These are phyloP conservation scores for Tilletia caries DNA, from an alignment of 1,284 basidiomycete species.

Conservation along the genomic window DNA sequence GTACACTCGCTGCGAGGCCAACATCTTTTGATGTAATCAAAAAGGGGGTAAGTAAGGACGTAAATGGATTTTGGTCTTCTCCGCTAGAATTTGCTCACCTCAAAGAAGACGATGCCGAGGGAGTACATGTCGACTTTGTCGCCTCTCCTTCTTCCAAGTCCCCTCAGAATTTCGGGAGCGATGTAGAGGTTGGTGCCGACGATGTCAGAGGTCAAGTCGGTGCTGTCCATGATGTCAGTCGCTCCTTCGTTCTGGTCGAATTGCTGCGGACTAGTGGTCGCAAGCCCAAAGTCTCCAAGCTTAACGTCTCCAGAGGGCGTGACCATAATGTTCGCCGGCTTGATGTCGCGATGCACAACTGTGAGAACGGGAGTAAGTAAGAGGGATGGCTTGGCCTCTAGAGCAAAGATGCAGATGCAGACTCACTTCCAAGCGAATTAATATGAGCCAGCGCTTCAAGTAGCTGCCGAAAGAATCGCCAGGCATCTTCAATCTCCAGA, in stretches of 20 bases:
- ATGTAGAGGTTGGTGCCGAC: slow-evolving; percentile 91
- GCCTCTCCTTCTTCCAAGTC: slow-evolving; percentile 59
- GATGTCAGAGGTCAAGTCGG: slow-evolving; percentile 57
- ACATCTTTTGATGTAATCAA: too few species aligned
- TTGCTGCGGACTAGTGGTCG: slow-evolving; percentile 47
- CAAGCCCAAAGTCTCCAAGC: slow-evolving; percentile 91
- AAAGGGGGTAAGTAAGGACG: too few species aligned
- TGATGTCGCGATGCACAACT: slow-evolving; percentile 71
- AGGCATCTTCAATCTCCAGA: slow-evolving; percentile 64
- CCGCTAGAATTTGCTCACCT: too few species aligned
- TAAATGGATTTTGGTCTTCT: too few species aligned
- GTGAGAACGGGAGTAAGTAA: slow-evolving; percentile 79
- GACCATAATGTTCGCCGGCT: slow-evolving; percentile 51
- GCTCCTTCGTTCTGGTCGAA: slow-evolving; percentile 54
- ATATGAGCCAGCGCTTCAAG: slow-evolving; percentile 82
- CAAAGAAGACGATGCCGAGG: slow-evolving; percentile 89
- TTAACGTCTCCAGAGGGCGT: slow-evolving; percentile 73
- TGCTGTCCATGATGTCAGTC: slow-evolving; percentile 62
- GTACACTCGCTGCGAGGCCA: slow-evolving; percentile 65
- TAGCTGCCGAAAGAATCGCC: slow-evolving; percentile 87
- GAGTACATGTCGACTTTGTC: slow-evolving; percentile 93
- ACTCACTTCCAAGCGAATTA: slow-evolving; percentile 48
- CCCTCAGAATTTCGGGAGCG: slow-evolving; percentile 64
- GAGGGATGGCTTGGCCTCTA: slow-evolving; percentile 79
- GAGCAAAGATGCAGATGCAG: slow-evolving; percentile 57